Percentiles rank a stretch among this genome's conserved stretches.
phyloP scores from a whole-genome alignment of 192 early-diverging fungal species.

The Rhizoclosmatium globosum region DNA sequence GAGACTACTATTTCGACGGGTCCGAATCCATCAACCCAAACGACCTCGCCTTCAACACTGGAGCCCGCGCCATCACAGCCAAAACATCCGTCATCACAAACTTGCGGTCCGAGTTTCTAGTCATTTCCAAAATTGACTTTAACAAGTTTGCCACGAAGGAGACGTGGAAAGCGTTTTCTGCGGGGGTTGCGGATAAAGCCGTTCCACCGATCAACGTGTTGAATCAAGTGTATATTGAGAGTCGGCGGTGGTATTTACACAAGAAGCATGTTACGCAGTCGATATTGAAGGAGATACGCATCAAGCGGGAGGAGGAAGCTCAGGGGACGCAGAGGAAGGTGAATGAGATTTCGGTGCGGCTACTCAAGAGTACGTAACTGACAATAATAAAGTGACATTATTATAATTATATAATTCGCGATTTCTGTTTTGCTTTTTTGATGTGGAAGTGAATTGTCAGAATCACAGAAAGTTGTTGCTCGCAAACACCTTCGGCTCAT shows the following conservation, averaged over 20 bases:
- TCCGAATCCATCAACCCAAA: slow-evolving; percentile 2
- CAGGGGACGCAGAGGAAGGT: neutral
- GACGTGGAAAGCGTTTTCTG: slow-evolving; percentile 35
- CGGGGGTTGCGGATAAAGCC: slow-evolving; percentile 18
- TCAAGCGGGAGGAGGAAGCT: slow-evolving; percentile 12
- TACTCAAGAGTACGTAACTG: no score
- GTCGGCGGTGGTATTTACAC: slow-evolving; percentile 36
- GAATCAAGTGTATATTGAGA: slow-evolving; percentile 35
- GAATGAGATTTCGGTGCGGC: neutral
- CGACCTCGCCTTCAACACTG: neutral
- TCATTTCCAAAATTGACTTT: slow-evolving; percentile 48
- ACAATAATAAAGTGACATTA: no score
- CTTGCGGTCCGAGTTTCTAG: slow-evolving; percentile 30
- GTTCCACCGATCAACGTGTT: slow-evolving; percentile 25
- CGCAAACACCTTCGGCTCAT: no score
- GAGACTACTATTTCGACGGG: slow-evolving; percentile 47
- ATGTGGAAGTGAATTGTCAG: no score
- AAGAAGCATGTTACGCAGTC: slow-evolving; percentile 36
- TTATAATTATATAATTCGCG: no score
- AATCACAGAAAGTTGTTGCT: no score
- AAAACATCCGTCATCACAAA: slow-evolving; percentile 37
- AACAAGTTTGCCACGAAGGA: slow-evolving; percentile 43
- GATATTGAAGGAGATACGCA: slow-evolving; percentile 25
- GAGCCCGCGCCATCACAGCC: slow-evolving; percentile 13
- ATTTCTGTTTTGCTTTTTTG: no score